Percentiles rank a stretch among this genome's conserved stretches.
phyloP scores from a whole-genome alignment of 78 protist species.

The Dictyostelium intermedium region DNA sequence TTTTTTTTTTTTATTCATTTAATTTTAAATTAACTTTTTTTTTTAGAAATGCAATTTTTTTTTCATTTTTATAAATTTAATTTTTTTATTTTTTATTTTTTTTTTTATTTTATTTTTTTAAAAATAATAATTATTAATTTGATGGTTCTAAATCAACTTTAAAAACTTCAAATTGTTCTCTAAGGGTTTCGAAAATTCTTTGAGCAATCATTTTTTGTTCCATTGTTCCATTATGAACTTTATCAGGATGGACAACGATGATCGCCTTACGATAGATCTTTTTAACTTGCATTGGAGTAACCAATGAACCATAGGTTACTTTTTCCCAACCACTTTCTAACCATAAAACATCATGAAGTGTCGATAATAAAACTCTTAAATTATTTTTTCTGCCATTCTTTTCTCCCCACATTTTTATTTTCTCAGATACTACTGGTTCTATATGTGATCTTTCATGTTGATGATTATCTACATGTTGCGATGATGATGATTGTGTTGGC shows the following conservation, averaged over 20 bases:
- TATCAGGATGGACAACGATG: slow-evolving; percentile 84
- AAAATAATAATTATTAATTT: background rate
- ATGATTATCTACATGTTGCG: slow-evolving; percentile 52
- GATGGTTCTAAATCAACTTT: slow-evolving; percentile 50
- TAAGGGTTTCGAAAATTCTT: slow-evolving; percentile 63
- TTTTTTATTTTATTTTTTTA: background rate
- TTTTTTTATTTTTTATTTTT: background rate
- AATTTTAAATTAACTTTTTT: too few relatives aligned
- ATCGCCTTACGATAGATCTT: slow-evolving; percentile 75
- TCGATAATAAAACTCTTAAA: slow-evolving; percentile 53
- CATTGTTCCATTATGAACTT: slow-evolving; percentile 52
- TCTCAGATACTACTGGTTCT: slow-evolving; percentile 50
- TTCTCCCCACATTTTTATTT: slow-evolving; percentile 42
- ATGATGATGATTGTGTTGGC: background rate
- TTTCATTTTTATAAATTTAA: background rate
- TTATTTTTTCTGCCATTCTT: slow-evolving; percentile 55
- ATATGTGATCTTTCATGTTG: slow-evolving; percentile 24
- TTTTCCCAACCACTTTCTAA: slow-evolving; percentile 82
- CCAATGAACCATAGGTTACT: slow-evolving; percentile 17
- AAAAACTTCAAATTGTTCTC: slow-evolving; percentile 58
- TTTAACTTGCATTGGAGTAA: slow-evolving; percentile 65
- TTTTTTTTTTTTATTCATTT: too few relatives aligned
- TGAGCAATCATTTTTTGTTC: slow-evolving; percentile 79
- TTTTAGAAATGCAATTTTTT: too few relatives aligned
- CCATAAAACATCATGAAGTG: slow-evolving; percentile 85